A percentile compares a stretch with the other conserved stretches of the same genome.
These are phyloP conservation scores for Paspalum vaginatum DNA, from an alignment of 176 grass and related monocot genomes.

Conservation along the genomic window DNA sequence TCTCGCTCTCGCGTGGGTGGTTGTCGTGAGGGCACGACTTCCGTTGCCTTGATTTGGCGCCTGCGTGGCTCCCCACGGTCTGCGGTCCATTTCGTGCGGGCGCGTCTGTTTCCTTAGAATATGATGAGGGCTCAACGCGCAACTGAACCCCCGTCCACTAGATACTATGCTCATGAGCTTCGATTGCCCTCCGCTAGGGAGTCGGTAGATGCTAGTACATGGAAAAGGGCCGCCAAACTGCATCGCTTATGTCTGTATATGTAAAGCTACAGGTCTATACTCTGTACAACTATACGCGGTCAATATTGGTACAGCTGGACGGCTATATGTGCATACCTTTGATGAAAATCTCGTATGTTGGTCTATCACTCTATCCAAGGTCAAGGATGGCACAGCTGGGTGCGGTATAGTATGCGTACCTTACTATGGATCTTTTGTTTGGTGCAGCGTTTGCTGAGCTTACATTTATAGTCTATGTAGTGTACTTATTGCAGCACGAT, in stretches of 20 bases:
- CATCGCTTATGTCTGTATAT: neutral
- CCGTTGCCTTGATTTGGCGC: neutral
- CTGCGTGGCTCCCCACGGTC: neutral
- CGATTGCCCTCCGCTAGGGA: neutral
- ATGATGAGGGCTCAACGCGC: neutral
- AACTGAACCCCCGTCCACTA: neutral
- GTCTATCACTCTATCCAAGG: no score
- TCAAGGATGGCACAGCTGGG: no score
- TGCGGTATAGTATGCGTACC: no score
- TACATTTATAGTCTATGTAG: neutral
- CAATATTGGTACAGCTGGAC: no score
- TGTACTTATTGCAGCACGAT: neutral
- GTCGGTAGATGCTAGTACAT: neutral
- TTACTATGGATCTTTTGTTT: neutral
- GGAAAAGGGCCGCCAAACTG: neutral
- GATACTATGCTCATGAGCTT: neutral
- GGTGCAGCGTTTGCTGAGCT: conserved; percentile 10
- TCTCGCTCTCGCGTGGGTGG: no score
- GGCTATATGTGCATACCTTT: no score
- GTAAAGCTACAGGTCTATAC: neutral
- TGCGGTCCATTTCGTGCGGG: neutral
- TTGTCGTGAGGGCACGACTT: neutral
- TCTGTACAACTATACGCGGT: no score
- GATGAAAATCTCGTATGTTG: no score
- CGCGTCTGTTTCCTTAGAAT: no score